Evolutionary conservation across 164 flowering plant species (phyloP).

Genomic region (Echeveria elegans): DNA sequence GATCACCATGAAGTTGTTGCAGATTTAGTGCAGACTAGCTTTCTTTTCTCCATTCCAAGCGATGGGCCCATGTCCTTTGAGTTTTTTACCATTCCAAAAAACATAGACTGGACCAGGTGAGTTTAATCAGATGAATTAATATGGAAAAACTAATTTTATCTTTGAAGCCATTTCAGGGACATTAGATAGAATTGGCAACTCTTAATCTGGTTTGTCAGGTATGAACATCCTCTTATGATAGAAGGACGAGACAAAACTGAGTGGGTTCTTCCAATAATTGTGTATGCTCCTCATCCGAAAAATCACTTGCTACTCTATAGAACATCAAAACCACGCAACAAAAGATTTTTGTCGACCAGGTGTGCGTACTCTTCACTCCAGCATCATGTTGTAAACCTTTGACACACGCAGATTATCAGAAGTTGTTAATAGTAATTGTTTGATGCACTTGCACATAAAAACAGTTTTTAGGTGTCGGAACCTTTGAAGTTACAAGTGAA

Average conservation of each 20-base stretch:
- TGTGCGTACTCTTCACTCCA: too few relatives aligned
- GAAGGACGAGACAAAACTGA: constrained; percentile 90
- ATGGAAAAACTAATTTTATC: neutral
- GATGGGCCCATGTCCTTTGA: constrained; percentile 99
- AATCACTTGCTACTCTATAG: too few relatives aligned
- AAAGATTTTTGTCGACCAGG: too few relatives aligned
- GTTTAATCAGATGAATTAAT: neutral
- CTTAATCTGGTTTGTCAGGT: constrained; percentile 8
- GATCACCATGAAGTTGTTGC: constrained; percentile 95
- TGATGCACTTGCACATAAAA: too few relatives aligned
- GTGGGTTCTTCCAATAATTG: constrained; percentile 88
- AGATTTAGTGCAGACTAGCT: constrained; percentile 89
- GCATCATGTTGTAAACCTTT: too few relatives aligned
- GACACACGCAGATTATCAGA: too few relatives aligned
- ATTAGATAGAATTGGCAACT: neutral
- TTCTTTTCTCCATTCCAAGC: constrained; percentile 88
- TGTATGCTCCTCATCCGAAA: too few relatives aligned
- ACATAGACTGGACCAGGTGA: constrained; percentile 84
- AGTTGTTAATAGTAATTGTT: too few relatives aligned
- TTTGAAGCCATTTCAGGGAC: neutral
- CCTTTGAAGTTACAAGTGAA: too few relatives aligned
- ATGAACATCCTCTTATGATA: constrained; percentile 84
- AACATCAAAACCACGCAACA: too few relatives aligned
- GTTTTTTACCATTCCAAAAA: constrained; percentile 81
- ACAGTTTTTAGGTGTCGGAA: too few relatives aligned